Conservation (phyloP, 73 alveolate genomes). For the Paramecium sonneborni region DNA sequence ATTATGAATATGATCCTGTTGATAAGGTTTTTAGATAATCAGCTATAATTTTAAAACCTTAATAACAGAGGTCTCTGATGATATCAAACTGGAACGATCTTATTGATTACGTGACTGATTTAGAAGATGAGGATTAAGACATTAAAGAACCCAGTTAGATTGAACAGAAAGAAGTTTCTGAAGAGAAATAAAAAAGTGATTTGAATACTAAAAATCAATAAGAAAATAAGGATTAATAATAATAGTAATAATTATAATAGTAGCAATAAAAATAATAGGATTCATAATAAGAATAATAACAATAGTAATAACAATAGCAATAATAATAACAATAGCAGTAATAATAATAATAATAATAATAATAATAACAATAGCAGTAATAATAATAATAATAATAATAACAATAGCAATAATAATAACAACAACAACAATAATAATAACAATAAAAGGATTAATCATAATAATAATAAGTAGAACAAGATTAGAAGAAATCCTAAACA, state of each 20-base stretch:
- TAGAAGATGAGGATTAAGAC: neutral
- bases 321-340: too few relatives aligned
- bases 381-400: neutral
- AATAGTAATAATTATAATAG: neutral
- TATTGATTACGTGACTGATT: neutral
- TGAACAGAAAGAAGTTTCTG: neutral
- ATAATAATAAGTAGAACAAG: neutral
- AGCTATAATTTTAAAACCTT: neutral
- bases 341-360: too few relatives aligned
- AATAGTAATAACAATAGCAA: too few relatives aligned
- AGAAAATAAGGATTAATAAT: neutral
- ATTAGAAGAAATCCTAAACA: neutral
- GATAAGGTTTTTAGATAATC: neutral
- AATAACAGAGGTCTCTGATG: neutral
- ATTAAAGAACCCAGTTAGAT: neutral
- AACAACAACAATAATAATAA: neutral
- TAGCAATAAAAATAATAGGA: neutral
- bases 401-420: neutral
- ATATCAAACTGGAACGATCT: neutral
- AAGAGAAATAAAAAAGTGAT: neutral
- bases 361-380: too few relatives aligned
- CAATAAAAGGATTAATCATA: neutral
- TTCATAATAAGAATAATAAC: too few relatives aligned
- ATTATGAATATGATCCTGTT: constrained; percentile 11
- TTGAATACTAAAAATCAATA: neutral